A percentile compares a stretch with the other conserved stretches of the same genome.
Conservation (phyloP, 306 rosid genomes). For the Gillenia trifoliata region DNA sequence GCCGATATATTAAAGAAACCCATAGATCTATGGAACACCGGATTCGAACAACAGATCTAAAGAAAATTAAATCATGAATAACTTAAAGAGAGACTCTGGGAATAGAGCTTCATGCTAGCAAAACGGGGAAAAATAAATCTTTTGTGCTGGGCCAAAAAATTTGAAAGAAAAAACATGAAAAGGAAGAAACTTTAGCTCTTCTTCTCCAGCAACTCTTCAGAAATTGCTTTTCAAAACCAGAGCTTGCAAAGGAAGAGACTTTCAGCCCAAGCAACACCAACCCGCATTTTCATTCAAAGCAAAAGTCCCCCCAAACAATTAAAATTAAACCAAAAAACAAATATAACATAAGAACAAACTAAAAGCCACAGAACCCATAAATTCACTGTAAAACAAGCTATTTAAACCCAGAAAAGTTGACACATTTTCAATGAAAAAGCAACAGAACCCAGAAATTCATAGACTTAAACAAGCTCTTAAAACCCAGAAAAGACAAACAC, state of each 20-base stretch:
- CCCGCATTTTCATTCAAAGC: slow-evolving; percentile 11
- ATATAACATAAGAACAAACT: neutral
- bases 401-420: neutral
- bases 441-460: neutral
- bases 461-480: neutral
- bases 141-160: neutral
- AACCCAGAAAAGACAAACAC: neutral
- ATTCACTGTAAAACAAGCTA: neutral
- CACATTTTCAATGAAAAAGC: neutral
- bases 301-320: neutral
- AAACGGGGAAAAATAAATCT: neutral
- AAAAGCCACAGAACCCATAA: neutral
- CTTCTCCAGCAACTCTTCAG: neutral
- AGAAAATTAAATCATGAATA: slow-evolving; percentile 10
- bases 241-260: neutral
- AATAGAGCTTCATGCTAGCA: slow-evolving; percentile 6
- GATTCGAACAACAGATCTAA: slow-evolving; percentile 16
- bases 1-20: slow-evolving; percentile 5
- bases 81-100: neutral
- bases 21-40: slow-evolving; percentile 32
- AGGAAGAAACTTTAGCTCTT: neutral
- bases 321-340: neutral
- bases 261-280: slow-evolving; percentile 1
- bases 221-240: neutral
- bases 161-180: slow-evolving; percentile 3